These are phyloP conservation scores for Posidonia oceanica DNA, from an alignment of 116 monocot genomes.

Conservation along the genomic window DNA sequence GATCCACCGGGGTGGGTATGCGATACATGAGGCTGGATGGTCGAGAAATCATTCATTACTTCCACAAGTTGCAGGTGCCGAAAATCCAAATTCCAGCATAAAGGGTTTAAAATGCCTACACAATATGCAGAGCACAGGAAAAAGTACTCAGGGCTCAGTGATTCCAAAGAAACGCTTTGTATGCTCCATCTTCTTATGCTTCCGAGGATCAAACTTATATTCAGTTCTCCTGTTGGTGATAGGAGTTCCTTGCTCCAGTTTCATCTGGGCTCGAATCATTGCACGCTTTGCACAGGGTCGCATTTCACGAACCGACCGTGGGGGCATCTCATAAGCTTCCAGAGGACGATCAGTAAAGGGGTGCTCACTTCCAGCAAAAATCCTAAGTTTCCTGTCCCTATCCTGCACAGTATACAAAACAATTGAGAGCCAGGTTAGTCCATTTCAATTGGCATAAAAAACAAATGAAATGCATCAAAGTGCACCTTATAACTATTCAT, in stretches of 20 bases:
- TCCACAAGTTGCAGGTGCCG: no score
- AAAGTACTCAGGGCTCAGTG: neutral
- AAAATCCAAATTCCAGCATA: no score
- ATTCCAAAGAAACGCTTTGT: constrained; percentile 12
- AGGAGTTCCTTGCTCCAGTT: constrained; percentile 38
- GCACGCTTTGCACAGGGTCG: constrained; percentile 77
- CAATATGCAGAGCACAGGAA: no score
- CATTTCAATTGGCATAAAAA: no score
- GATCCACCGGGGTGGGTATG: no score
- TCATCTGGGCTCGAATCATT: constrained; percentile 79
- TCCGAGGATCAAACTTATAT: constrained; percentile 12
- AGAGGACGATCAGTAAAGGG: constrained; percentile 69
- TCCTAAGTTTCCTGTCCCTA: constrained; percentile 80
- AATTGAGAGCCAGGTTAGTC: neutral
- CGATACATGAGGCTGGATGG: no score
- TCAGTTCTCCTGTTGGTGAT: constrained; percentile 9
- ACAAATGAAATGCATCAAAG: no score
- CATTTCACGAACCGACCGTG: constrained; percentile 73
- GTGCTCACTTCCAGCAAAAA: constrained; percentile 71
- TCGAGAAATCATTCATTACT: no score
- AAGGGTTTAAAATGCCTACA: no score
- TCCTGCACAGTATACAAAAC: constrained; percentile 31
- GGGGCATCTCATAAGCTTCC: constrained; percentile 80
- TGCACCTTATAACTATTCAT: no score
- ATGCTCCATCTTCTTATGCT: constrained; percentile 9